Conservation (phyloP, 192 early-diverging fungal genomes). For the Backusella westeae region DNA sequence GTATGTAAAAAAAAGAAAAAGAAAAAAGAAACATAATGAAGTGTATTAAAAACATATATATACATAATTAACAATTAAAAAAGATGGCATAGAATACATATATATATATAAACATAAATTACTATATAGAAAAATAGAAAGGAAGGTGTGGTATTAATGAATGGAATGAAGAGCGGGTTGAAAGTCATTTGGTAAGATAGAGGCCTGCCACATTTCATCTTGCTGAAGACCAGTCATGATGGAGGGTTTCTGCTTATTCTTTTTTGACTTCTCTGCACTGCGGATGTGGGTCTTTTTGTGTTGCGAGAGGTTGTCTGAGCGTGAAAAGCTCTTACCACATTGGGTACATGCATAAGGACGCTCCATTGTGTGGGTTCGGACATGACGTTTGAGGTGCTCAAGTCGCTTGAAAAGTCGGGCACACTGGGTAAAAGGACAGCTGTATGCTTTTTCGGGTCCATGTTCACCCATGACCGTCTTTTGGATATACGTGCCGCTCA, state of each 20-base stretch:
- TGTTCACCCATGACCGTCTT: not conserved
- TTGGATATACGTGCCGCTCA: not conserved
- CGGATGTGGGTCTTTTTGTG: conserved; percentile 53
- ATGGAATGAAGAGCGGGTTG: not conserved
- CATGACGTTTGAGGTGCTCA: conserved; percentile 57
- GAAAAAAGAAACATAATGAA: not conserved
- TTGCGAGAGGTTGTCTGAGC: conserved; percentile 57
- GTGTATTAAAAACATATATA: not conserved
- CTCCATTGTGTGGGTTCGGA: conserved; percentile 59
- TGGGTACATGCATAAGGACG: conserved; percentile 52
- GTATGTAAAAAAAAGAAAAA: not conserved
- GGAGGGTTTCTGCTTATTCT: not conserved
- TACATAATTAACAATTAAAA: not conserved
- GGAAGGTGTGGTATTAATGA: not conserved
- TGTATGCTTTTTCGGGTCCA: conserved; percentile 27
- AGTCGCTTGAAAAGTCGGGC: conserved; percentile 55
- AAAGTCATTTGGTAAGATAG: not conserved
- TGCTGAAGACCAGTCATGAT: not conserved
- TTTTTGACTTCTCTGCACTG: not conserved
- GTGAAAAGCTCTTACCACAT: conserved; percentile 56
- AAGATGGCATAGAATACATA: not conserved
- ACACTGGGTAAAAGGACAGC: conserved; percentile 50
- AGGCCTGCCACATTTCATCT: not conserved
- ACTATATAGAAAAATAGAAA: not conserved
- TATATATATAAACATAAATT: not conserved